A percentile compares a stretch with the other conserved stretches of the same genome.
Evolutionary conservation across 148 eudicot species (phyloP).

Genomic region (Rhododendron simsii): DNA sequence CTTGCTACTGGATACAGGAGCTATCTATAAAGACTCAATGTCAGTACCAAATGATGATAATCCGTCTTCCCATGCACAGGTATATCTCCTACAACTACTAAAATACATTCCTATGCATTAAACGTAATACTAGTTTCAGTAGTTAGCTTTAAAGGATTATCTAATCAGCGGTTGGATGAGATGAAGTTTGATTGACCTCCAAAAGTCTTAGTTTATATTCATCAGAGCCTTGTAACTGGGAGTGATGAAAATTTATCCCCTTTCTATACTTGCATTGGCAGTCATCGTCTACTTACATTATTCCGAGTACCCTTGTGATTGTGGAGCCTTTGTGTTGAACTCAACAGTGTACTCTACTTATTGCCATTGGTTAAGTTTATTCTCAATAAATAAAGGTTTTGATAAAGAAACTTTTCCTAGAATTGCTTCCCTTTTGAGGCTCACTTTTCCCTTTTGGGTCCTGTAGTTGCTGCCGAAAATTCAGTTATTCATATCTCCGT

Average conservation of each 20-base stretch:
- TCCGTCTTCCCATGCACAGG: conserved; percentile 23
- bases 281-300: background rate
- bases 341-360: background rate
- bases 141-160: background rate
- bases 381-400: background rate
- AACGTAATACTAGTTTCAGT: background rate
- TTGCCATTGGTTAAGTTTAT: background rate
- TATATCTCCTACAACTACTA: background rate
- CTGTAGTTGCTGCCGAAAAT: background rate
- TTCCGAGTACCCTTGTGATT: background rate
- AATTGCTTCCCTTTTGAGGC: background rate
- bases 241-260: background rate
- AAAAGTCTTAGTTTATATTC: background rate
- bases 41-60: conserved; percentile 22
- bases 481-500: background rate
- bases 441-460: background rate
- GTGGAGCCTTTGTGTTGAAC: conserved; percentile 3
- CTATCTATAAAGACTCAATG: conserved; percentile 11
- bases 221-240: background rate
- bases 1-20: background rate
- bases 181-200: background rate
- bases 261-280: background rate
- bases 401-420: background rate
- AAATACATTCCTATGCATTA: background rate
- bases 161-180: background rate